Base-by-base conservation (phyloP, 805 yeast species). In the Starmerella potacharoeniae region DNA sequence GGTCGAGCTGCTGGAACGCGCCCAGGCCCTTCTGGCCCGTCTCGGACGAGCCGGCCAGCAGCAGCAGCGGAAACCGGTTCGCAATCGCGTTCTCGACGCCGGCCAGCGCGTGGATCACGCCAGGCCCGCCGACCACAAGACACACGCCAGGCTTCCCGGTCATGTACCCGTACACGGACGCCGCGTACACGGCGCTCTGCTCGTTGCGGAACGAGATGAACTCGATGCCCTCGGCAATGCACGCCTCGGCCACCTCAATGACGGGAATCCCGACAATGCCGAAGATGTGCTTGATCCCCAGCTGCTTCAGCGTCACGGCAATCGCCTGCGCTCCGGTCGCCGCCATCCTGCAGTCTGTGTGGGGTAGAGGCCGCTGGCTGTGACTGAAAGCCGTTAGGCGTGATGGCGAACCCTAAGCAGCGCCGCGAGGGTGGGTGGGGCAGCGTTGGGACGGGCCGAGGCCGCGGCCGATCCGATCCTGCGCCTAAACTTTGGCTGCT, bases 211-310 rank as follows among this genome's bases (percentile, higher is more conserved):
- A 83, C 0, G 82, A 65, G 41, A 83, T 66, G 65, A 83, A 83
- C 54, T 70, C 68, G 56, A 84, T 76, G 1, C 83, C 85, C 14
- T 68, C 65, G 8, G 68, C 68, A 22, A 81, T 77, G 58, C 79
- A 70, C 1, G 82, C 78, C 54, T 83, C 83, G 16, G 87, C 88
- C 17, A 80, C 77, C 55, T 83, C 86, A 13, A 83, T 84, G 9
- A 83, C 80, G 1, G 90, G 90, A 47, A 83, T 83, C 0, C 89
- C 90, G 4, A 84, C 89, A 30, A 83, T 74, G 3, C 89, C 90
- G 66, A 83, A 83, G 1, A 82, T 77, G 11, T 74, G 75, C 33
- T 73, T 70, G 22, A 83, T 78, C 0, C 82, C 84, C 14, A 82
- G 71, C 7, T 66, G 62, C 46, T 71, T 68, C 8, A 83, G 69